Evolutionary conservation across 768 basidiomycete species (phyloP).

Genomic region (Suillus discolor): DNA sequence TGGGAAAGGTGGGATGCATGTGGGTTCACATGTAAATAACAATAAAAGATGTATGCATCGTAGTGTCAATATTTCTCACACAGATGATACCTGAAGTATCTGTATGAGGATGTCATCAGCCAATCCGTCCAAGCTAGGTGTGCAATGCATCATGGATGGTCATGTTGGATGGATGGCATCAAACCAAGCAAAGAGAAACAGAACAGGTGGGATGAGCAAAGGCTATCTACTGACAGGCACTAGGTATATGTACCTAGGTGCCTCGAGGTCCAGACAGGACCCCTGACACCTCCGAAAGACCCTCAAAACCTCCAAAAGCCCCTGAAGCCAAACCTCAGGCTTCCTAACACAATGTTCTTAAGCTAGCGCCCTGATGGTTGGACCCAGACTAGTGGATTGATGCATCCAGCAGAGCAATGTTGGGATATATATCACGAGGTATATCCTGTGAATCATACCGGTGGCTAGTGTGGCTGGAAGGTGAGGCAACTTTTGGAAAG

Average conservation of each 20-base stretch:
- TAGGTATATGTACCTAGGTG: too few species aligned
- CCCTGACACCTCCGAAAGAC: too few species aligned
- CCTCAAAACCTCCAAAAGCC: too few species aligned
- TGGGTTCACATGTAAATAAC: not conserved
- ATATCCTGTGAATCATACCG: not conserved
- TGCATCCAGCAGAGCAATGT: not conserved
- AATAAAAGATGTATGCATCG: conserved; percentile 22
- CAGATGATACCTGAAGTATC: conserved; percentile 18
- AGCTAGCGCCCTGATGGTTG: not conserved
- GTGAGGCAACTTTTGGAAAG: not conserved
- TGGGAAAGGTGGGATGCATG: not conserved
- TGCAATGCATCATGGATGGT: not conserved
- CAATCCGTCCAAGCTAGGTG: conserved; percentile 21
- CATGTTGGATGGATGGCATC: too few species aligned
- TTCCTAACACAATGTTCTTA: too few species aligned
- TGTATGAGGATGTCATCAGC: conserved; percentile 31
- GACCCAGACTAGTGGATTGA: not conserved
- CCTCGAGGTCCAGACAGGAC: too few species aligned
- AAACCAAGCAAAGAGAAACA: too few species aligned
- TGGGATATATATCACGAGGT: too few species aligned
- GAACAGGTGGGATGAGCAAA: too few species aligned
- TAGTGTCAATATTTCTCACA: conserved; percentile 19
- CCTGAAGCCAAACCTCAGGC: too few species aligned
- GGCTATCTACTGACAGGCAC: too few species aligned
- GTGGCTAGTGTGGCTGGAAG: not conserved